Percentiles rank a stretch among this genome's conserved stretches.
Conservation (phyloP, 148 eudicot species). For the Spergularia bocconei region DNA sequence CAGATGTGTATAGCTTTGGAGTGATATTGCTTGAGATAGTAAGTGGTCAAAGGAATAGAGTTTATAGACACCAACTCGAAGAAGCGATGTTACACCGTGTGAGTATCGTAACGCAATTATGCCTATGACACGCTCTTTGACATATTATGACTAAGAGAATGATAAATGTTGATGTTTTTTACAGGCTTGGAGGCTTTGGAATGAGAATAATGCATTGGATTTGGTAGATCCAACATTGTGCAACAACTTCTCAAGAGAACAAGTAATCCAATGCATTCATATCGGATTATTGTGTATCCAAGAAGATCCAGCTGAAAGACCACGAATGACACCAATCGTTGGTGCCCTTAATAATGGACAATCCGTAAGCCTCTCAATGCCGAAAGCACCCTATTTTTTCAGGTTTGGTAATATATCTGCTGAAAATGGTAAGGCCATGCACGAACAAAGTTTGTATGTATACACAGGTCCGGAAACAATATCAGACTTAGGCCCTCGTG, state of each 20-base stretch:
- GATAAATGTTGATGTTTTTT: no score
- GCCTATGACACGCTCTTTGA: no score
- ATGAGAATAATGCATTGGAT: slow-evolving; percentile 7
- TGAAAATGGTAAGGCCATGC: neutral
- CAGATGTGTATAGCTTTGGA: slow-evolving; percentile 33
- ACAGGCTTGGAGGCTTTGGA: slow-evolving; percentile 36
- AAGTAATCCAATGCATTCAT: slow-evolving; percentile 26
- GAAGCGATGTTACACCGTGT: slow-evolving; percentile 21
- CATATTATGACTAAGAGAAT: no score
- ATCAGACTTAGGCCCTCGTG: neutral
- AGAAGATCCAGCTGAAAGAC: slow-evolving; percentile 25
- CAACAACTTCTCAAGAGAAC: slow-evolving; percentile 5
- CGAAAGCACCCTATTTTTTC: slow-evolving; percentile 12
- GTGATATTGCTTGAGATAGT: slow-evolving; percentile 31
- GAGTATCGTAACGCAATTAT: neutral
- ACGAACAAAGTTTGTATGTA: neutral
- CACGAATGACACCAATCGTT: slow-evolving; percentile 17
- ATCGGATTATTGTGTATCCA: slow-evolving; percentile 29
- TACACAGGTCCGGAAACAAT: neutral
- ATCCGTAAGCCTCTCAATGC: neutral
- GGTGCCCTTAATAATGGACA: slow-evolving; percentile 13
- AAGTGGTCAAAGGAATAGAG: slow-evolving; percentile 21
- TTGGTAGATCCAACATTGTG: slow-evolving; percentile 21
- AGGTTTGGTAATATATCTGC: neutral
- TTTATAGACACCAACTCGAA: slow-evolving; percentile 8